These are phyloP conservation scores for Trichoderma hamatum DNA, from an alignment of 2,329 filamentous ascomycete species.

Conservation along the genomic window DNA sequence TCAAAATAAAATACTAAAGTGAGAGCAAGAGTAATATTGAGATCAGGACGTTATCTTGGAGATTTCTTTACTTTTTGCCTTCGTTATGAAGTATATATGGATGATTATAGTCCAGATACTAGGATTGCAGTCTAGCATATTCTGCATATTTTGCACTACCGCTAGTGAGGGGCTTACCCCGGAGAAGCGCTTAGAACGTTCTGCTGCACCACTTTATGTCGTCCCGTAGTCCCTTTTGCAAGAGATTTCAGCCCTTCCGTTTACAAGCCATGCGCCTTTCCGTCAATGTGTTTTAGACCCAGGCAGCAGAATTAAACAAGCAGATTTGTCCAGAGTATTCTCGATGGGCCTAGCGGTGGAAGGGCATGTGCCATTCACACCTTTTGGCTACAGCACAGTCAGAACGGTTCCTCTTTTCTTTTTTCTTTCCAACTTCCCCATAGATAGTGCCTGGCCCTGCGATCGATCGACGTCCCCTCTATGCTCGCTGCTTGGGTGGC, in stretches of 20 bases:
- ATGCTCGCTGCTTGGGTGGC: not conserved
- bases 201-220: not conserved
- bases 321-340: not conserved
- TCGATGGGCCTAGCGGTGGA: not conserved
- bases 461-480: not conserved
- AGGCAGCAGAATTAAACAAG: not conserved
- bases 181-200: constrained; percentile 16
- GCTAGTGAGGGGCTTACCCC: not conserved
- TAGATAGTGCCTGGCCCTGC: not conserved
- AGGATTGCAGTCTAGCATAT: not conserved
- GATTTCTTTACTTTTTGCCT: not conserved
- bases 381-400: not conserved
- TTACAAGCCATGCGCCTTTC: constrained; percentile 4
- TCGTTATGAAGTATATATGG: not conserved
- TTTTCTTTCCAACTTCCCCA: not conserved
- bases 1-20: too few species aligned
- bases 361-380: too few species aligned
- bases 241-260: not conserved
- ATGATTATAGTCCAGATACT: not conserved
- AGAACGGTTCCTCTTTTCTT: not conserved
- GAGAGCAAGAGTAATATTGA: not conserved
- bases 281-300: not conserved
- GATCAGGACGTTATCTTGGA: not conserved
- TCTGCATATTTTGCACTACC: not conserved
- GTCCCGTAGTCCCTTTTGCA: not conserved